Evolutionary conservation across 1,284 basidiomycete species (phyloP).

Genomic region (Lignosus rhinocerotis): DNA sequence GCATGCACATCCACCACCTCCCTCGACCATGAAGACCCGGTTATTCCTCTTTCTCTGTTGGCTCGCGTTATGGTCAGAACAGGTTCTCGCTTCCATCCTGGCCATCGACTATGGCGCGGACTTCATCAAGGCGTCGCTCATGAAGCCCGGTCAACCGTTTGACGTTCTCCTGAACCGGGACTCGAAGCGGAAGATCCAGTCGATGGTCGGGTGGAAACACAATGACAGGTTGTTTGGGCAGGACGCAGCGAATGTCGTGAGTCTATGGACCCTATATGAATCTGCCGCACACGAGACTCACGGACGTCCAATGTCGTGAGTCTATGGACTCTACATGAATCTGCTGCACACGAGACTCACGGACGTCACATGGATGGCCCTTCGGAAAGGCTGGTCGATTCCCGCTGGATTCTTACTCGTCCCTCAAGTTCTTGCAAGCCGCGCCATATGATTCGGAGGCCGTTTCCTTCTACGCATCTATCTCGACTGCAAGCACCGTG

Average conservation of each 20-base stretch:
- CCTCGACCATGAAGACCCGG: slow-evolving; percentile 21
- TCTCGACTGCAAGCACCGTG: slow-evolving; percentile 61
- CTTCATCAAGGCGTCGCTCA: slow-evolving; percentile 93
- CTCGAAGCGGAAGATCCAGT: slow-evolving; percentile 94
- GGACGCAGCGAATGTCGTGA: slow-evolving; percentile 85
- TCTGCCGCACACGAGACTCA: background rate
- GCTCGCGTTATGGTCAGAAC: slow-evolving; percentile 30
- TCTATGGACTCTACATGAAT: slow-evolving; percentile 19
- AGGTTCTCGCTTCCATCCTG: slow-evolving; percentile 63
- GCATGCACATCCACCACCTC: slow-evolving; percentile 10
- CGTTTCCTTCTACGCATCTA: slow-evolving; percentile 64
- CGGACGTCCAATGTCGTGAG: slow-evolving; percentile 53
- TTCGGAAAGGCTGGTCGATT: slow-evolving; percentile 79
- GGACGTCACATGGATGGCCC: slow-evolving; percentile 3
- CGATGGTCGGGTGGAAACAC: slow-evolving; percentile 86
- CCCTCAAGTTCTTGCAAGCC: slow-evolving; percentile 87
- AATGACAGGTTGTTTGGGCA: slow-evolving; percentile 87
- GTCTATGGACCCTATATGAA: slow-evolving; percentile 32
- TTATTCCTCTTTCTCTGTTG: slow-evolving; percentile 24
- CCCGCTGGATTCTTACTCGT: slow-evolving; percentile 86
- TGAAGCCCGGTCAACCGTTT: slow-evolving; percentile 95
- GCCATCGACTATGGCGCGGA: slow-evolving; percentile 97
- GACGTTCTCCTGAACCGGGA: slow-evolving; percentile 97
- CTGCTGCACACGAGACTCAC: background rate
- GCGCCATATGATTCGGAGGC: slow-evolving; percentile 63